Conservation (phyloP, 2,329 filamentous ascomycete species). For the Akanthomyces muscarius region DNA sequence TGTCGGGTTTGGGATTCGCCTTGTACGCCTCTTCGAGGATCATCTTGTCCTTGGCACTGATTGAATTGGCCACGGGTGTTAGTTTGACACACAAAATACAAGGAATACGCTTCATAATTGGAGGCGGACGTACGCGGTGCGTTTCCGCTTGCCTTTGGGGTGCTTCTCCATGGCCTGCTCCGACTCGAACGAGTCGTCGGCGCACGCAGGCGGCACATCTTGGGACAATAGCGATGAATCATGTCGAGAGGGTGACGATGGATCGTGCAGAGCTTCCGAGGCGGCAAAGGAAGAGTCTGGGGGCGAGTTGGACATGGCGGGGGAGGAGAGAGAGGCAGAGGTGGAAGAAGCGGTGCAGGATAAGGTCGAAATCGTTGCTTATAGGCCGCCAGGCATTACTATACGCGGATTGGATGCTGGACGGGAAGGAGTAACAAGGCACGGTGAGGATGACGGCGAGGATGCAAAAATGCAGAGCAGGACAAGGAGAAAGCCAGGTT, state of each 20-base stretch:
- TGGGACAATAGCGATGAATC: slow-evolving; percentile 15
- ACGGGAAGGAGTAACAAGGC: background rate
- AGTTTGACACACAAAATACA: background rate
- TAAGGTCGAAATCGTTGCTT: slow-evolving; percentile 7
- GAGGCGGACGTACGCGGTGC: slow-evolving; percentile 52
- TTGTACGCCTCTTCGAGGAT: slow-evolving; percentile 83
- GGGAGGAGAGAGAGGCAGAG: background rate
- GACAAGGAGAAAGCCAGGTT: background rate
- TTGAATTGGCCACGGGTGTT: slow-evolving; percentile 15
- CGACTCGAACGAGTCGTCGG: slow-evolving; percentile 12
- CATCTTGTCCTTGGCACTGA: slow-evolving; percentile 80
- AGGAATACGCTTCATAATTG: background rate
- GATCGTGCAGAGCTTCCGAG: slow-evolving; percentile 9
- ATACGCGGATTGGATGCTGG: background rate
- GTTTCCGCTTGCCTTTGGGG: slow-evolving; percentile 59
- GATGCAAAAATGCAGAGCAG: slow-evolving; percentile 1
- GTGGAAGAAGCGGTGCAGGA: slow-evolving; percentile 11
- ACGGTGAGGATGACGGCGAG: background rate
- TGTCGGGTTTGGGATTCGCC: slow-evolving; percentile 86
- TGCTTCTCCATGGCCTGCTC: slow-evolving; percentile 38
- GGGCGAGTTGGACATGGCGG: slow-evolving; percentile 11
- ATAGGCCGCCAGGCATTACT: slow-evolving; percentile 15
- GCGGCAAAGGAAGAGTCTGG: slow-evolving; percentile 11
- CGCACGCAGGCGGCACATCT: background rate
- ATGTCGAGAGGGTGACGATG: slow-evolving; percentile 13